Percentiles rank a stretch among this genome's conserved stretches.
phyloP scores from a whole-genome alignment of 2,329 filamentous ascomycete species.

The Chaetomiaceae sp. region DNA sequence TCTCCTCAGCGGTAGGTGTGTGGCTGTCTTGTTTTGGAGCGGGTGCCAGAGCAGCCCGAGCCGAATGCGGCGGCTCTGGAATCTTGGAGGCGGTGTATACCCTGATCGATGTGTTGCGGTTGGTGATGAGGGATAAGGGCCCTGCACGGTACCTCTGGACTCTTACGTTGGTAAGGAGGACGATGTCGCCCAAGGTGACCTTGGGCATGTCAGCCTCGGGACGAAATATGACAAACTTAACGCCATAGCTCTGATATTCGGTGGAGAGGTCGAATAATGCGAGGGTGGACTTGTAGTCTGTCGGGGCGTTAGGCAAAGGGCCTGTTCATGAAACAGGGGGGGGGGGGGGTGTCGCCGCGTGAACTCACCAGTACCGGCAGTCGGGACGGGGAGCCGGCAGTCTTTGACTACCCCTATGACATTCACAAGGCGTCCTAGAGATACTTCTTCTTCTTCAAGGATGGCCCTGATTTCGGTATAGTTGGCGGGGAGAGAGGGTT shows the following conservation, averaged over 20 bases:
- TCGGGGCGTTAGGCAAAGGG: slow-evolving; percentile 11
- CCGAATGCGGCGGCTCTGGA: slow-evolving; percentile 37
- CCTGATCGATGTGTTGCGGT: slow-evolving; percentile 40
- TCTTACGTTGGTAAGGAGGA: slow-evolving; percentile 57
- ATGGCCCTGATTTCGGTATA: slow-evolving; percentile 43
- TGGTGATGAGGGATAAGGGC: slow-evolving; percentile 42
- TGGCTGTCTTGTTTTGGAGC: slow-evolving; percentile 6
- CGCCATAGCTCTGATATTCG: slow-evolving; percentile 38
- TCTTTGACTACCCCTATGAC: slow-evolving; percentile 71
- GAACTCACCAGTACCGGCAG: slow-evolving; percentile 46
- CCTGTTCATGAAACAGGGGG: neutral
- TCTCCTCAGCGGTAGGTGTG: slow-evolving; percentile 31
- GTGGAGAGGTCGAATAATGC: slow-evolving; percentile 57
- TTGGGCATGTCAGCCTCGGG: slow-evolving; percentile 45
- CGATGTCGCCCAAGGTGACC: slow-evolving; percentile 54
- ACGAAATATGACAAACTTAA: slow-evolving; percentile 59
- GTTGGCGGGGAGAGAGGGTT: slow-evolving; percentile 33
- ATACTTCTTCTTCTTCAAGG: slow-evolving; percentile 36
- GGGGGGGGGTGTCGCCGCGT: too few relatives aligned
- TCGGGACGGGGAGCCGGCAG: slow-evolving; percentile 48
- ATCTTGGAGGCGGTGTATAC: slow-evolving; percentile 41
- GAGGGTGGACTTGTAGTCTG: slow-evolving; percentile 59
- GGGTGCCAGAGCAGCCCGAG: slow-evolving; percentile 32
- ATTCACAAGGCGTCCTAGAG: slow-evolving; percentile 40
- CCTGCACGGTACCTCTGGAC: slow-evolving; percentile 42